Evolutionary conservation across 805 yeast genomes (phyloP).

Genomic region (Cyberlindnera xishuangbannaensis): DNA sequence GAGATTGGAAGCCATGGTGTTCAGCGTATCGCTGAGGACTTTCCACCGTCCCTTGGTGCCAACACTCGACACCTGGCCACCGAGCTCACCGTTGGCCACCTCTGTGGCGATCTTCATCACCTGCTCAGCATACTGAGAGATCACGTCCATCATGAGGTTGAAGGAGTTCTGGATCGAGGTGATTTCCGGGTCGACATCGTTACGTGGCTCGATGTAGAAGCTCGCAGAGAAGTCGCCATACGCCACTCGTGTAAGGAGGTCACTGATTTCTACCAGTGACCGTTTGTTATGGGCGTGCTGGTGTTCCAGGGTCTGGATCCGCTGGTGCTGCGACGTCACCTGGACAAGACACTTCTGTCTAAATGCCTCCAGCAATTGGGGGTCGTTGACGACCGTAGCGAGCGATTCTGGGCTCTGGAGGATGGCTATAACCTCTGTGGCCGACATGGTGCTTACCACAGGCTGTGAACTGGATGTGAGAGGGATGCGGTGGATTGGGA

Average conservation of each 20-base stretch:
- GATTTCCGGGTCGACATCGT: conserved; percentile 74
- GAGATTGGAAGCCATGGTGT: conserved; percentile 81
- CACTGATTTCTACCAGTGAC: conserved; percentile 5
- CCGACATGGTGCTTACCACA: conserved; percentile 4
- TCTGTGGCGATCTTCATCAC: conserved; percentile 77
- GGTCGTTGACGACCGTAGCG: conserved; percentile 6
- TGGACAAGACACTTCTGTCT: conserved; percentile 6
- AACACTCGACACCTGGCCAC: conserved; percentile 81
- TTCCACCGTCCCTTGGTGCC: conserved; percentile 91
- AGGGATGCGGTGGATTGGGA: too few species aligned
- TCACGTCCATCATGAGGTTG: conserved; percentile 85
- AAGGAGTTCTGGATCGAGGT: conserved; percentile 71
- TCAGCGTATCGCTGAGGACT: conserved; percentile 75
- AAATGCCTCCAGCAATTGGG: conserved; percentile 8
- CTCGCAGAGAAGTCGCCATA: conserved; percentile 79
- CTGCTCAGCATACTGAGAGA: conserved; percentile 62
- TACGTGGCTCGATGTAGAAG: conserved; percentile 52
- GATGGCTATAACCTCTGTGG: conserved; percentile 6
- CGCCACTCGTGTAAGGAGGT: conserved; percentile 51
- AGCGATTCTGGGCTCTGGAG: conserved; percentile 5
- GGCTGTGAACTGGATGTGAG: too few species aligned
- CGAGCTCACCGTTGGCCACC: conserved; percentile 84
- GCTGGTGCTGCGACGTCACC: conserved; percentile 3
- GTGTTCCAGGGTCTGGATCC: conserved; percentile 5
- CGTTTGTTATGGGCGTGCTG: conserved; percentile 7